Evolutionary conservation across 2,329 filamentous ascomycete genomes (phyloP).

Genomic region (Fusarium citri): DNA sequence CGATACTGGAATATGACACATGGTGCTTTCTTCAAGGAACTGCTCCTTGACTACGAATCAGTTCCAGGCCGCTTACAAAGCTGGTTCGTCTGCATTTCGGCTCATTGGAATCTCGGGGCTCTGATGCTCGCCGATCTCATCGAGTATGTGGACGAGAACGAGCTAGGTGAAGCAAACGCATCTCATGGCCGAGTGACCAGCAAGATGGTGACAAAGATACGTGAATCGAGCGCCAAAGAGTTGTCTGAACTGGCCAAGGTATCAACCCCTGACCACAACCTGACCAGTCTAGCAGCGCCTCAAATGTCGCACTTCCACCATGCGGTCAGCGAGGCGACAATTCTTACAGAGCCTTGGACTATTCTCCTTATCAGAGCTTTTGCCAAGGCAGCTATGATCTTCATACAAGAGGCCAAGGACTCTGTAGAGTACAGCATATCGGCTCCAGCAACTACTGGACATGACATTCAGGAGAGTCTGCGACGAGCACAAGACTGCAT

Average conservation of each 20-base stretch:
- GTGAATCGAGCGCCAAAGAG: slow-evolving; percentile 57
- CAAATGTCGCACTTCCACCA: slow-evolving; percentile 60
- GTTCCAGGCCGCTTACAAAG: slow-evolving; percentile 66
- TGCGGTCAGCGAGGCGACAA: slow-evolving; percentile 63
- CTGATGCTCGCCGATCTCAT: slow-evolving; percentile 67
- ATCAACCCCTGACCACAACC: slow-evolving; percentile 50
- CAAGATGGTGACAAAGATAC: slow-evolving; percentile 54
- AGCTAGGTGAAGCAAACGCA: slow-evolving; percentile 35
- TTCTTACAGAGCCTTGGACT: slow-evolving; percentile 70
- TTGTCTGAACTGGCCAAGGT: slow-evolving; percentile 62
- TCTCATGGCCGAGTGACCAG: slow-evolving; percentile 42
- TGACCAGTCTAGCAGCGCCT: slow-evolving; percentile 13
- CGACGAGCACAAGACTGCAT: slow-evolving; percentile 60
- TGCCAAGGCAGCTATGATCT: slow-evolving; percentile 56
- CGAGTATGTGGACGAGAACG: slow-evolving; percentile 59
- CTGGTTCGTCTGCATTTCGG: slow-evolving; percentile 68
- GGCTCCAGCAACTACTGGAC: slow-evolving; percentile 34
- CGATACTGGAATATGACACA: slow-evolving; percentile 66
- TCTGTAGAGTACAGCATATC: slow-evolving; percentile 36
- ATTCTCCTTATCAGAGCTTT: slow-evolving; percentile 66
- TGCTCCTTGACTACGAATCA: slow-evolving; percentile 59
- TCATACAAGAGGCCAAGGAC: slow-evolving; percentile 50
- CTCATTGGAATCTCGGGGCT: slow-evolving; percentile 68
- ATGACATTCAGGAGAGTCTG: slow-evolving; percentile 47
- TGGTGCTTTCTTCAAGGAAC: slow-evolving; percentile 62